Evolutionary conservation across 192 early-diverging fungal genomes (phyloP).

Genomic region (Haplosporangium gracile): DNA sequence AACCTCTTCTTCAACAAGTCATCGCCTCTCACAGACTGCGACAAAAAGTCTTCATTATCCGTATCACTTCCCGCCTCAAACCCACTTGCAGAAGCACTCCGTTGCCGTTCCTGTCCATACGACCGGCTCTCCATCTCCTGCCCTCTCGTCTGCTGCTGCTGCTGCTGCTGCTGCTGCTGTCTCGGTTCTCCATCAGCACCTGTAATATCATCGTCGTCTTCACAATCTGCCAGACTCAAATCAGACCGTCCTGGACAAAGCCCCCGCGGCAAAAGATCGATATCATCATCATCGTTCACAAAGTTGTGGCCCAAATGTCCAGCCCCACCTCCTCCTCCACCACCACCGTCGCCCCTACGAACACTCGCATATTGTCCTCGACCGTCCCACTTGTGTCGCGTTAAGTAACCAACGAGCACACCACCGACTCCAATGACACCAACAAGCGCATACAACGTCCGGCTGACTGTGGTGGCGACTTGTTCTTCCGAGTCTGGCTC

Average conservation of each 20-base stretch:
- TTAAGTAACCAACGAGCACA: conserved; percentile 19
- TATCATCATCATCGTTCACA: conserved; percentile 20
- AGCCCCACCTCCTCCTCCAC: too few species aligned
- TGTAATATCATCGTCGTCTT: neutral
- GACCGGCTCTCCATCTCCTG: neutral
- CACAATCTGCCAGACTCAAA: neutral
- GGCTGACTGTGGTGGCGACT: neutral
- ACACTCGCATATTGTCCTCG: conserved; percentile 24
- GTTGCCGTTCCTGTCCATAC: neutral
- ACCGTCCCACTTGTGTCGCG: conserved; percentile 21
- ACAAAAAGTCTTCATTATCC: conserved; percentile 17
- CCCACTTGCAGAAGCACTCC: too few species aligned
- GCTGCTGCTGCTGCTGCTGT: neutral
- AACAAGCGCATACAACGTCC: conserved; percentile 27
- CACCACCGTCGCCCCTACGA: neutral
- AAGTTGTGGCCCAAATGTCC: neutral
- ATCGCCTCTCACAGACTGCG: too few species aligned
- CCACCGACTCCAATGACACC: conserved; percentile 17
- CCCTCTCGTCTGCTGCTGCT: neutral
- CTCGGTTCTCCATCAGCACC: neutral
- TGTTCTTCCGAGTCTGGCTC: conserved; percentile 13
- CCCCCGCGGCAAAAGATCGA: conserved; percentile 13
- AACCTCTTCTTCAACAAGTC: neutral
- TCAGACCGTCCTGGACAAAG: neutral
- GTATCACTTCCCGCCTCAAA: conserved; percentile 21